These are phyloP conservation scores for Ogataea degrootiae DNA, from an alignment of 805 yeast genomes.

Conservation along the genomic window DNA sequence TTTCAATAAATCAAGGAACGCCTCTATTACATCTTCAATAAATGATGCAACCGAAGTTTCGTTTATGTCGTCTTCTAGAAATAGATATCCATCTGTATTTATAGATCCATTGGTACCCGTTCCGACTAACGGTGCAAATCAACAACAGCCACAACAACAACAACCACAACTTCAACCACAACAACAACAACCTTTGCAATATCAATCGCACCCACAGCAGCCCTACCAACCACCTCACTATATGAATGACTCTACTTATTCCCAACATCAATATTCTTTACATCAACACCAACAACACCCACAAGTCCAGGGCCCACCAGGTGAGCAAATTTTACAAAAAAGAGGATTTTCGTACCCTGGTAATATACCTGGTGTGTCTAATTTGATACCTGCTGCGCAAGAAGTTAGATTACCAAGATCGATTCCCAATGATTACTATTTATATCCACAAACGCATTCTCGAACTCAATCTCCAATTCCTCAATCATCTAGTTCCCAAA, in stretches of 20 bases:
- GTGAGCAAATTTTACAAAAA: conserved; percentile 2
- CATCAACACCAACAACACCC: not conserved
- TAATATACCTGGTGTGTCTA: no score
- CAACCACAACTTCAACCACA: not conserved
- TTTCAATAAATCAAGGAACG: conserved; percentile 10
- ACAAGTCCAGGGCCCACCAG: not conserved
- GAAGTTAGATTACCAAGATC: not conserved
- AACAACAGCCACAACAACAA: not conserved
- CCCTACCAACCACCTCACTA: not conserved
- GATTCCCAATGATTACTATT: no score
- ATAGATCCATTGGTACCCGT: conserved; percentile 47
- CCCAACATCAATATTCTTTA: not conserved
- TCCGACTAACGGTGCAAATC: conserved; percentile 6
- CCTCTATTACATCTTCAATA: conserved; percentile 14
- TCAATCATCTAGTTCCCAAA: conserved; percentile 9
- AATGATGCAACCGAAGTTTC: conserved; percentile 22
- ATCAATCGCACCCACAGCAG: not conserved
- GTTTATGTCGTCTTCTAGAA: conserved; percentile 28
- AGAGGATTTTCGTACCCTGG: no score
- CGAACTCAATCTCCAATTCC: conserved; percentile 2
- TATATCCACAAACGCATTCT: no score
- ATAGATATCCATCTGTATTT: conserved; percentile 43
- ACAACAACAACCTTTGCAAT: not conserved
- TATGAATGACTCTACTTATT: no score
- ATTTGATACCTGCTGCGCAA: not conserved